Percentiles rank a stretch among this genome's conserved stretches.
Evolutionary conservation across 1,284 basidiomycete species (phyloP).

Genomic region (Erythrobasidium hasegawianum): DNA sequence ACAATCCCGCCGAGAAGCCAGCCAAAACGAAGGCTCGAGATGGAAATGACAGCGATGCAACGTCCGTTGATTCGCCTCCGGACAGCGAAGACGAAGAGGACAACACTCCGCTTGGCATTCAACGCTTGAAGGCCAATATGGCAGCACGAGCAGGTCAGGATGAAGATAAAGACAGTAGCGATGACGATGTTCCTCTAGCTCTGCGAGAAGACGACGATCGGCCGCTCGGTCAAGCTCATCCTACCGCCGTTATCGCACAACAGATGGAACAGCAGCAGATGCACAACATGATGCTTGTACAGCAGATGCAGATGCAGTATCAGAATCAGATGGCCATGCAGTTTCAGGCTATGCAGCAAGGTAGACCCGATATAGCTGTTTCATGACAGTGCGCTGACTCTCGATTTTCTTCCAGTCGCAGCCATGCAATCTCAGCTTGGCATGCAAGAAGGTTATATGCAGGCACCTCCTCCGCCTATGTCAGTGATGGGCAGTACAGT

Average conservation of each 20-base stretch:
- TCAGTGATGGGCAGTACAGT: slow-evolving; percentile 9
- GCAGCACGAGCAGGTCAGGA: slow-evolving; percentile 6
- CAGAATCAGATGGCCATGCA: slow-evolving; percentile 10
- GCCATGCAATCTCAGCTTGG: slow-evolving; percentile 21
- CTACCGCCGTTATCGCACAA: slow-evolving; percentile 16
- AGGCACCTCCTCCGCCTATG: slow-evolving; percentile 8
- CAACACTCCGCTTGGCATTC: slow-evolving; percentile 10
- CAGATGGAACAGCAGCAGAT: slow-evolving; percentile 25
- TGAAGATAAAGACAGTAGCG: slow-evolving; percentile 21
- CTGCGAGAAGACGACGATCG: slow-evolving; percentile 18
- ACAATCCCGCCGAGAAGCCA: neutral
- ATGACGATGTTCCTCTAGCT: slow-evolving; percentile 28
- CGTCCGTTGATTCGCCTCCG: neutral
- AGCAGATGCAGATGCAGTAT: slow-evolving; percentile 23
- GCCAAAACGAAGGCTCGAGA: neutral
- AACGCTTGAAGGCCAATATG: slow-evolving; percentile 9
- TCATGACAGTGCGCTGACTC: neutral
- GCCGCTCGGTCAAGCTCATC: slow-evolving; percentile 26
- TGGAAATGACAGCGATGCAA: neutral
- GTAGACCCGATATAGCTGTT: slow-evolving; percentile 17
- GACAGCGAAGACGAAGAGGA: slow-evolving; percentile 10
- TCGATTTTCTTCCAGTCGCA: neutral
- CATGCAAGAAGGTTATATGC: neutral
- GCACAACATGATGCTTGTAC: slow-evolving; percentile 12
- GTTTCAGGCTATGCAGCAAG: slow-evolving; percentile 19